These are phyloP conservation scores for Tieghemiomyces parasiticus DNA, from an alignment of 192 early-diverging fungal genomes.

Conservation along the genomic window DNA sequence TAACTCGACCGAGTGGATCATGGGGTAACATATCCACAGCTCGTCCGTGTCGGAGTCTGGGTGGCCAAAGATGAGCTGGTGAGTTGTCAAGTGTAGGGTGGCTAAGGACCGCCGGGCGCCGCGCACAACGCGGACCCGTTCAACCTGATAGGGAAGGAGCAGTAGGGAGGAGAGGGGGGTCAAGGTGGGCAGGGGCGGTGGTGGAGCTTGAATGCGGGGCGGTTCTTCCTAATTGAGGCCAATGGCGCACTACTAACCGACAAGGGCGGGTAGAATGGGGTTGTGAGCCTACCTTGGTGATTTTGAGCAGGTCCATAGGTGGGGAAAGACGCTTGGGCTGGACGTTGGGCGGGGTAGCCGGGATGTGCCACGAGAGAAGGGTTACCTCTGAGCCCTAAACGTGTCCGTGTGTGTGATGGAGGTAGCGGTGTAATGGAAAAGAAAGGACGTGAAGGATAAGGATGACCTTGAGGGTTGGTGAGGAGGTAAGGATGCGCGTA, in stretches of 20 bases:
- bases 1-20: slow-evolving; percentile 64
- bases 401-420: no score
- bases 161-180: background rate
- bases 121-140: slow-evolving; percentile 22
- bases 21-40: slow-evolving; percentile 63
- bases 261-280: background rate
- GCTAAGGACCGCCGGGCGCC: slow-evolving; percentile 17
- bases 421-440: no score
- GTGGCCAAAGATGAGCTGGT: slow-evolving; percentile 53
- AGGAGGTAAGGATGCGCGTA: no score
- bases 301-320: background rate
- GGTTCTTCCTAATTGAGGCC: background rate
- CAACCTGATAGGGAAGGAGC: no score
- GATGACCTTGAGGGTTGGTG: no score
- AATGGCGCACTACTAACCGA: background rate
- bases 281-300: slow-evolving; percentile 3
- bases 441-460: no score
- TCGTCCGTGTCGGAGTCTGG: background rate
- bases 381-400: no score
- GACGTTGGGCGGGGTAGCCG: no score
- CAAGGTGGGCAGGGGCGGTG: background rate
- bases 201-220: background rate
- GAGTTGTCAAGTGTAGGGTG: slow-evolving; percentile 55
- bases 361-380: no score
- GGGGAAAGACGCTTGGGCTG: no score